Evolutionary conservation across 306 rosid species (phyloP).

Genomic region (Chamaecrista fasciculata): DNA sequence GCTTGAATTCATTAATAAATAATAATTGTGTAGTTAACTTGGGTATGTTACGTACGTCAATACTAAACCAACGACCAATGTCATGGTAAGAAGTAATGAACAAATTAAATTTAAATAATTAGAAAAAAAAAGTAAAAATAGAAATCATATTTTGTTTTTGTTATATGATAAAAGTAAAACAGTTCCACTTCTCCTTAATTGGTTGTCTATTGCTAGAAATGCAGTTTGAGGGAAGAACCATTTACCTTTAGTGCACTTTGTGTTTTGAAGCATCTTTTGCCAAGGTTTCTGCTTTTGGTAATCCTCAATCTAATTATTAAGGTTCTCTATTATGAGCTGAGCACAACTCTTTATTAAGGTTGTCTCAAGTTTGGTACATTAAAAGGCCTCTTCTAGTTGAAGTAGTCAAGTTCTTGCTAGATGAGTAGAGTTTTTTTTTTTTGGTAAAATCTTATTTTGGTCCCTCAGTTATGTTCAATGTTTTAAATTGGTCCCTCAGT

Average conservation of each 20-base stretch:
- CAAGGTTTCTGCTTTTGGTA: conserved; percentile 58
- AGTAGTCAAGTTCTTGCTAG: conserved; percentile 74
- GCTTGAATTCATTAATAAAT: no score
- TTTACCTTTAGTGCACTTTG: conserved; percentile 77
- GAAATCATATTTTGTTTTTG: not conserved
- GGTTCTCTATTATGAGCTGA: conserved; percentile 32
- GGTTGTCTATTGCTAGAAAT: conserved; percentile 54
- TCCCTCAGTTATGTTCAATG: no score
- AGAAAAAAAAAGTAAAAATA: no score
- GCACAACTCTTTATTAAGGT: conserved; percentile 48
- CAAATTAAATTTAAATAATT: no score
- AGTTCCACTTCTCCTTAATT: not conserved
- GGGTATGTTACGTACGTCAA: no score
- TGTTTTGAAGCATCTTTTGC: conserved; percentile 90
- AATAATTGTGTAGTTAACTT: no score
- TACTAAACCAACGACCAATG: no score
- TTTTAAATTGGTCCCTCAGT: no score
- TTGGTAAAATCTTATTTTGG: no score
- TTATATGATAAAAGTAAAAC: not conserved
- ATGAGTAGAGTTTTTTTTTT: conserved; percentile 77
- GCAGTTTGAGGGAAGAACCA: conserved; percentile 85
- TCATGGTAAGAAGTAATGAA: no score
- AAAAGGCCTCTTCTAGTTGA: conserved; percentile 76
- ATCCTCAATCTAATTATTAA: conserved; percentile 16
- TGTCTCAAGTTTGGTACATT: conserved; percentile 89